phyloP scores from a whole-genome alignment of 1,284 basidiomycete species.

The Chalciporus piperatoides region DNA sequence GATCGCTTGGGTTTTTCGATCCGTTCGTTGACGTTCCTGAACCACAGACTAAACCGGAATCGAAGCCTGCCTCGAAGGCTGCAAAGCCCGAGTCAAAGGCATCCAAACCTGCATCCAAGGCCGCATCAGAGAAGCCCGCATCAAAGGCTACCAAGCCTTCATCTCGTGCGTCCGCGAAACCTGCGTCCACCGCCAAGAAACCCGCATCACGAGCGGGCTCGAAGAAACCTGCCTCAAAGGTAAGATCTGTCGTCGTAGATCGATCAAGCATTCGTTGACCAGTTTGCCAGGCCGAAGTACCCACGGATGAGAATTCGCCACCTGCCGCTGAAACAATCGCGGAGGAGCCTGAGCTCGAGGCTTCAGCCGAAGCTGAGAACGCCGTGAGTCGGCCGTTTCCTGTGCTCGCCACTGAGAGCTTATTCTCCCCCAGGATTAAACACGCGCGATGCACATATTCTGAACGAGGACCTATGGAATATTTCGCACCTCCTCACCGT shows the following conservation, averaged over 20 bases:
- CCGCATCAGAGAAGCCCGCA: slow-evolving; percentile 32
- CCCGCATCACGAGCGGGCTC: slow-evolving; percentile 42
- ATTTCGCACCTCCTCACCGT: slow-evolving; percentile 10
- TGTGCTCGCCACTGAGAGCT: slow-evolving; percentile 1
- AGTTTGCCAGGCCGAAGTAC: slow-evolving; percentile 38
- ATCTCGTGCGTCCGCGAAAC: slow-evolving; percentile 36
- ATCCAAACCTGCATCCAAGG: slow-evolving; percentile 36
- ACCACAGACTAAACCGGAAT: slow-evolving; percentile 27
- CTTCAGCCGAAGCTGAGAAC: slow-evolving; percentile 39
- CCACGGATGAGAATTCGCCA: slow-evolving; percentile 34
- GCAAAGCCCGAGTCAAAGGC: slow-evolving; percentile 29
- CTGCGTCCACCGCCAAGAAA: slow-evolving; percentile 40
- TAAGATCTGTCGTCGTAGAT: slow-evolving; percentile 22
- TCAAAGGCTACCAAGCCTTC: slow-evolving; percentile 33
- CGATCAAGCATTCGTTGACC: neutral
- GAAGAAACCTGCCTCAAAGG: slow-evolving; percentile 41
- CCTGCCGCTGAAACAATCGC: slow-evolving; percentile 42
- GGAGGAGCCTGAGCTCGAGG: slow-evolving; percentile 52
- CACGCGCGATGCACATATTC: slow-evolving; percentile 12
- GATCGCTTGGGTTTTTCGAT: neutral
- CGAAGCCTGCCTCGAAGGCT: slow-evolving; percentile 25
- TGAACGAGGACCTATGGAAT: slow-evolving; percentile 17
- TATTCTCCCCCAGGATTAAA: slow-evolving; percentile 20
- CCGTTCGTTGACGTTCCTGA: neutral
- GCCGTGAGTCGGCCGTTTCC: slow-evolving; percentile 18